Base-by-base conservation (phyloP, 306 rosid species). In the Mimosa pudica region DNA sequence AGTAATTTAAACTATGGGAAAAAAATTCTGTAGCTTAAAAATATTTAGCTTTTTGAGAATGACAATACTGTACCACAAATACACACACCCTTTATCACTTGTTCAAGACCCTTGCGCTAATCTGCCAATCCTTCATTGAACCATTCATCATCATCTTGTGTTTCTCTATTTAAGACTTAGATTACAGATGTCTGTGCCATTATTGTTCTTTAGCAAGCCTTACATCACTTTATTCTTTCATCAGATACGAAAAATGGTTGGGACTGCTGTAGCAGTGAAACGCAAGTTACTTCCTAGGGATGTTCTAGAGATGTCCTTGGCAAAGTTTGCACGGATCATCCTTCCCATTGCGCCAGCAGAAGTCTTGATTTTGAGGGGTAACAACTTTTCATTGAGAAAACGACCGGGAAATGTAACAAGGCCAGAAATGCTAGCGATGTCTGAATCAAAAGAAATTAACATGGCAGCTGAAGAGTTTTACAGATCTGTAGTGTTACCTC, bases 161-260 rank as follows among this genome's bases (percentile, higher is more conserved):
- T 49, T 30, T 64, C 30, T 80, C 73, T 57, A 45, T 51, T 51
- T 44, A 66, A 52, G 82, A 57, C 63, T 38, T 41, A 48, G 35
- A 41, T 82, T 72, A 65, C 33, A 66, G 75, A 30, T 74, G 35
- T 71, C 70, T 71, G 42, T 79, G 32, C 35, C 81, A 54, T 65
- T 72, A 75, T 68, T 42, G 33, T 72, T 44, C 33, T 4, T 47
- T 70, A 48, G 54, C 58, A 47, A 55, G 44, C 79, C 13, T 65
- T 67, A 12, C 75, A 24, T 63, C 68, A 30, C 70, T 77, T 70
- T 54, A 51, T 55, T 20, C 79, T 82, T 76, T 76, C 76, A 71
- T 73, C 92, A 92, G 96, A 91, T 95, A 72, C 89, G 96, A 58
- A 95, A 95, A 86, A 91, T 92, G 97, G 81, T 95, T 57, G 98